Evolutionary conservation across 2,329 filamentous ascomycete genomes (phyloP), one percentile per base, ranked within the genome.

Genomic region (Pestalotiopsis sp.): DNA sequence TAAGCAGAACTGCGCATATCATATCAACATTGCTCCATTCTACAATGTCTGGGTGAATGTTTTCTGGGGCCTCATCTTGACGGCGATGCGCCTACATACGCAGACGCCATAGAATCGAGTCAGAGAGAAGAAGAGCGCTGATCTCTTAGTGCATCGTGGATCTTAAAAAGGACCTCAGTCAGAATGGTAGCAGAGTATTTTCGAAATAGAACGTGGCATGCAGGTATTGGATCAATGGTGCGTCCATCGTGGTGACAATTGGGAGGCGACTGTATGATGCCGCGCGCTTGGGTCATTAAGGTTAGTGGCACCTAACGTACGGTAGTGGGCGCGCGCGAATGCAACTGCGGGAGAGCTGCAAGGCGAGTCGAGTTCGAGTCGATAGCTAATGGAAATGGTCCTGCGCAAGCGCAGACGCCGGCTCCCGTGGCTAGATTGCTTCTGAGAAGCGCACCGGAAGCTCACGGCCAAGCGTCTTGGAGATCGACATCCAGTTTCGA

Each of bases 281-380:
- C 59, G 59, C 59, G 59, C 59, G 59, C 59, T 62, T 62, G 59
- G 36, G 17, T 36, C 31, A 36, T 52, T 52, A 23, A 52, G 45
- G 45, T 52, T 52, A 20, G 41, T 49, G 41, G 45, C 31, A 36
- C 31, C 31, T 36, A 36, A 36, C 31, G 45, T 52, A n/a, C 7
- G 45, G 13, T 7, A 9, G 45, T 9, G n/a, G 7, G 45, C 45
- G 45, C 59, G 59, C 59, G 59, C 59, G 31, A 23, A 20, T 20
- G 59, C 59, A 36, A 23, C 23, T 59, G 57, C 27, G 31, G 59
- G 36, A 40, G 59, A 27, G 59, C 27, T 62, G 59, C 59, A 40
- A 5, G 59, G 31, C 59, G 59, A 62, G 27, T 20, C 59, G 59
- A 62, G 12, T 59, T 59, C 56, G 25, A n/a, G 45, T 17, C 45